Evolutionary conservation across 352 stramenopile species (phyloP), one percentile per base, ranked within the genome.

Genomic region (Phytophthora agathidicida): DNA sequence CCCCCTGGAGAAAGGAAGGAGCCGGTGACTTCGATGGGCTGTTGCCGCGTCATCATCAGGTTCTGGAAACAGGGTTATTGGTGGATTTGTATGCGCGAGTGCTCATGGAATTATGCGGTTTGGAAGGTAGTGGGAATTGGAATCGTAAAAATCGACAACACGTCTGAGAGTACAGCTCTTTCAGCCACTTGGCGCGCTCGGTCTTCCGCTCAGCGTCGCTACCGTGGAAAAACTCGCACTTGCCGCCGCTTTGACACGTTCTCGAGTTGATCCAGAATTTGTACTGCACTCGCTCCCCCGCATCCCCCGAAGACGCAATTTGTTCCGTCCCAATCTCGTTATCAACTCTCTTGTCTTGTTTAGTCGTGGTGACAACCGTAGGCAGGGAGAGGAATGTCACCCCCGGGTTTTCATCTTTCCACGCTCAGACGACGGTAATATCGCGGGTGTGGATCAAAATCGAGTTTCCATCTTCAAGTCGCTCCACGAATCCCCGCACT

Each of bases 251-350:
- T 39, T 92, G 82, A 52, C 85, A 92, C 19, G 69, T 73, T 20
- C 75, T 78, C 26, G 83, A 89, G 64, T 92, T 94, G 66, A 94
- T 90, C 80, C 83, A 92, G 64, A 89, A 91, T 51, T 94, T 92
- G 71, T 83, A 92, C 30, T 88, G 76, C 26, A 58, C 43, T 30
- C 61, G 53, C 19, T 65, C 36, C 4, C 13, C 43, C 54, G 19
- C 3, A 58, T 20, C 23, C 32, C 5, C 23, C 23, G 2, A 19
- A 31, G 45, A n/a, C n/a, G n/a, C 22, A 7, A 10, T 43, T 32
- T 51, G 39, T 24, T 50, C 35, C 13, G n/a, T 23, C 8, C 10
- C 8, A 42, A 16, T 16, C 16, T 17, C 8, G 7, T 22, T 26
- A 5, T 36, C 24, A 35, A n/a, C 14, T 8, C 19, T 43, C n/a